These are phyloP conservation scores for Spencermartinsiella ligniputridi DNA, from an alignment of 1,139 yeast species.

Conservation along the genomic window DNA sequence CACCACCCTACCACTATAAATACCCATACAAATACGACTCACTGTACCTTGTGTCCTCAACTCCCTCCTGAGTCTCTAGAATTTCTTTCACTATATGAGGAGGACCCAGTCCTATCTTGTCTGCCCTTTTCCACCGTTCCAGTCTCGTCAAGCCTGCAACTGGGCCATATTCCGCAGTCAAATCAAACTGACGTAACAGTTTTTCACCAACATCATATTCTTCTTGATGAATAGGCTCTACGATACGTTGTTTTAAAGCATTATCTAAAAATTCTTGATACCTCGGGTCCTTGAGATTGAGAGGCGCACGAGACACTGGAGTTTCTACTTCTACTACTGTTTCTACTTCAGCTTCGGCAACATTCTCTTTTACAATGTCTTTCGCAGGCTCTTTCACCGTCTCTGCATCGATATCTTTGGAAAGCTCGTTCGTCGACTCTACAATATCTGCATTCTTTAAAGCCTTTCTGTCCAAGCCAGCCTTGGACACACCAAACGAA, in stretches of 20 bases:
- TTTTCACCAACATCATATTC: slow-evolving; percentile 28
- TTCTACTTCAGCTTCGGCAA: neutral
- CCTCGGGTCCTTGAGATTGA: neutral
- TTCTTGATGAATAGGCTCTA: slow-evolving; percentile 28
- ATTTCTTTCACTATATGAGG: slow-evolving; percentile 33
- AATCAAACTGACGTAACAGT: slow-evolving; percentile 35
- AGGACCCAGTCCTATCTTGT: slow-evolving; percentile 58
- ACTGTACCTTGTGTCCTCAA: slow-evolving; percentile 17
- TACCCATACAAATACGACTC: slow-evolving; percentile 21
- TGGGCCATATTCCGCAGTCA: slow-evolving; percentile 36
- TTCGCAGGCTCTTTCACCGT: neutral
- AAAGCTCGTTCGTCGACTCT: neutral
- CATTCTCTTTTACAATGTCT: neutral
- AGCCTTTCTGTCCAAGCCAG: slow-evolving; percentile 4
- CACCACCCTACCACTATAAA: slow-evolving; percentile 12
- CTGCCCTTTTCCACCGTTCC: slow-evolving; percentile 83
- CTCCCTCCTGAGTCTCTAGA: slow-evolving; percentile 23
- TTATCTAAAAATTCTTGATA: slow-evolving; percentile 1
- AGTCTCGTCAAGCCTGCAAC: slow-evolving; percentile 36
- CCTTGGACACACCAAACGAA: slow-evolving; percentile 13
- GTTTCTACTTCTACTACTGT: neutral
- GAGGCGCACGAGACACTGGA: neutral
- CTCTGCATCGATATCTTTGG: neutral
- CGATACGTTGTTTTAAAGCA: neutral
- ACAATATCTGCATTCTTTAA: neutral